Base-by-base conservation (phyloP, 805 yeast species). In the Candida nitratophila region DNA sequence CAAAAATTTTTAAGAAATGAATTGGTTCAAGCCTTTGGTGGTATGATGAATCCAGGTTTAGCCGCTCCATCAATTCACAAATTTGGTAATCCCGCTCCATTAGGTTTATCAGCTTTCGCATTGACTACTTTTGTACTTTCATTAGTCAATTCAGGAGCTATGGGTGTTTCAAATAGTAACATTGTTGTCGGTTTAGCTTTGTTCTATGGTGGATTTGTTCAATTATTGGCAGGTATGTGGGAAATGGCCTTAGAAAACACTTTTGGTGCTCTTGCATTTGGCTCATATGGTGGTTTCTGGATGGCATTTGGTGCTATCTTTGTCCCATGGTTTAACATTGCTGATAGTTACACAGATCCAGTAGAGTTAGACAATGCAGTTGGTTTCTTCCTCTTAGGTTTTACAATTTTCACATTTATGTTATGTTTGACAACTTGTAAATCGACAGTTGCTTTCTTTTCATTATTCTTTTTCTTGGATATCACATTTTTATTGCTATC, bases 241-340 rank as follows among this genome's bases (percentile, higher is more conserved):
- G 87, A 85, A 62, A 72, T 83, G 63, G 79, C 82, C n/a, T 70
- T 77, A 35, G 89, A 84, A 53, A 83, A 82, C 63, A 82, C 88
- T 20, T 83, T 81, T 65, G 87, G 87, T 64, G 86, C 82, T 52
- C 73, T 83, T 47, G 81, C 80, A 1, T 66, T 77, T 44, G 62
- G 73, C 7, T 74, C 79, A 4, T 76, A 70, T 51, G 91, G 86
- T 46, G 90, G 87, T 3, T 83, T 83, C 60, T 83, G 91, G 91
- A 76, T 81, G 68, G 69, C 81, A 24, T 83, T 78, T 69, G 89
- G 82, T 47, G 84, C 84, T 29, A 74, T 83, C 30, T 61, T 64
- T 46, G 70, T 76, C 40, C 81, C 79, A 40, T 73, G 75, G 56
- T 81, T 80, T 57, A 80, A 79, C 22, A 74, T 79, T 26, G 63